Conservation (phyloP, 2,329 filamentous ascomycete genomes). For the Fusarium mexicanum region DNA sequence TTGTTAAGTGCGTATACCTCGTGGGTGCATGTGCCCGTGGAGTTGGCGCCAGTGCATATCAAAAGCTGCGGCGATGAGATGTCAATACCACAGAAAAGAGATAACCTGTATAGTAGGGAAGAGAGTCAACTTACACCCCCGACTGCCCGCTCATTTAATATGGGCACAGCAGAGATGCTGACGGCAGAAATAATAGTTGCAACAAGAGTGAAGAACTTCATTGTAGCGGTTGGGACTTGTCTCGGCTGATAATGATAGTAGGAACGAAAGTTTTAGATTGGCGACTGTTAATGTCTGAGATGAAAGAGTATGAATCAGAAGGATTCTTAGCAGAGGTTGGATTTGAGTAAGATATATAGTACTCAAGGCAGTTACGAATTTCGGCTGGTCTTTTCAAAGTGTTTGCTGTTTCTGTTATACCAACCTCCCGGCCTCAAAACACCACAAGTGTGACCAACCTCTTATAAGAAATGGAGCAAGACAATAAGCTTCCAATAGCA, state of each 20-base stretch:
- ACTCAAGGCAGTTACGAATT: not conserved
- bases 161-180: slow-evolving; percentile 42
- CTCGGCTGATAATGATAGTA: not conserved
- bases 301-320: slow-evolving; percentile 13
- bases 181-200: slow-evolving; percentile 34
- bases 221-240: slow-evolving; percentile 21
- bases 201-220: slow-evolving; percentile 45
- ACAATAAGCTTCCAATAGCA: slow-evolving; percentile 29
- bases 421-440: slow-evolving; percentile 28
- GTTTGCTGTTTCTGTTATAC: slow-evolving; percentile 4
- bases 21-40: slow-evolving; percentile 58
- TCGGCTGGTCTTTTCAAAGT: not conserved
- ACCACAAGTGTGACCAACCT: slow-evolving; percentile 30
- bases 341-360: not conserved
- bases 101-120: not conserved
- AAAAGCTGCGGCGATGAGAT: slow-evolving; percentile 51
- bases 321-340: slow-evolving; percentile 28
- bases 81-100: not conserved
- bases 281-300: slow-evolving; percentile 5
- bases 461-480: slow-evolving; percentile 10
- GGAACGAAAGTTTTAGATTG: not conserved
- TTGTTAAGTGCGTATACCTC: slow-evolving; percentile 53
- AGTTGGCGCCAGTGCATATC: slow-evolving; percentile 61
- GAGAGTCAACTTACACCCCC: slow-evolving; percentile 56
- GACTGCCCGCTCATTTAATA: slow-evolving; percentile 52